Evolutionary conservation across 495 filamentous ascomycete genomes (phyloP).

Genomic region (Terfezia boudieri): DNA sequence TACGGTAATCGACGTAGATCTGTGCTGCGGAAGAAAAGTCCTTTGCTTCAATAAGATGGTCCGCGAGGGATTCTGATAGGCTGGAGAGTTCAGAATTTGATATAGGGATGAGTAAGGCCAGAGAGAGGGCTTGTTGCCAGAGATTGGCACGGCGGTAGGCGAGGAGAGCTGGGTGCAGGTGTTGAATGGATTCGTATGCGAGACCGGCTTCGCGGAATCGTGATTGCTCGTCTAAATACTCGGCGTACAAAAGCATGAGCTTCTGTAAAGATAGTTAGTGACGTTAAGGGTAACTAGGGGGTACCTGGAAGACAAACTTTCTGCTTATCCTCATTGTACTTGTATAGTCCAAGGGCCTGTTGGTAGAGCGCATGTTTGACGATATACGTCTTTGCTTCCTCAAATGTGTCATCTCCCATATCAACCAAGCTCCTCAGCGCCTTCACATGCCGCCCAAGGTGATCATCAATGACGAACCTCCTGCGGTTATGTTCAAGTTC

Average conservation of each 20-base stretch:
- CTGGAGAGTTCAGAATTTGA: slow-evolving; percentile 31
- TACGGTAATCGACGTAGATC: slow-evolving; percentile 60
- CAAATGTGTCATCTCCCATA: slow-evolving; percentile 34
- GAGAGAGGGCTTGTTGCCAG: slow-evolving; percentile 77
- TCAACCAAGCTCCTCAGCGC: slow-evolving; percentile 54
- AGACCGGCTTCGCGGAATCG: slow-evolving; percentile 65
- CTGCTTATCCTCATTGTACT: slow-evolving; percentile 44
- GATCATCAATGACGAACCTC: slow-evolving; percentile 69
- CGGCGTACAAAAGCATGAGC: slow-evolving; percentile 55
- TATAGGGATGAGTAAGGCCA: slow-evolving; percentile 43
- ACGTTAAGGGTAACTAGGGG: not conserved
- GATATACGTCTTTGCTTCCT: slow-evolving; percentile 42
- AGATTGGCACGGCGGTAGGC: slow-evolving; percentile 61
- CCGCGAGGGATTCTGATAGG: slow-evolving; percentile 45
- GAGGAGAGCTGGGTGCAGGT: slow-evolving; percentile 47
- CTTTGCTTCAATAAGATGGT: slow-evolving; percentile 53
- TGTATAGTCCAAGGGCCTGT: slow-evolving; percentile 57
- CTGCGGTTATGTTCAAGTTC: slow-evolving; percentile 42
- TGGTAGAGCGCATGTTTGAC: slow-evolving; percentile 60
- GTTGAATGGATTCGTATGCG: slow-evolving; percentile 67
- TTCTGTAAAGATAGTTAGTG: slow-evolving; percentile 10
- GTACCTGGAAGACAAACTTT: slow-evolving; percentile 1
- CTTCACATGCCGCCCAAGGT: slow-evolving; percentile 51
- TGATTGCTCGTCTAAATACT: slow-evolving; percentile 48
- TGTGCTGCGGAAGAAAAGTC: slow-evolving; percentile 58